Evolutionary conservation across 495 filamentous ascomycete genomes (phyloP).

Genomic region (Astrocystis sublimbata): DNA sequence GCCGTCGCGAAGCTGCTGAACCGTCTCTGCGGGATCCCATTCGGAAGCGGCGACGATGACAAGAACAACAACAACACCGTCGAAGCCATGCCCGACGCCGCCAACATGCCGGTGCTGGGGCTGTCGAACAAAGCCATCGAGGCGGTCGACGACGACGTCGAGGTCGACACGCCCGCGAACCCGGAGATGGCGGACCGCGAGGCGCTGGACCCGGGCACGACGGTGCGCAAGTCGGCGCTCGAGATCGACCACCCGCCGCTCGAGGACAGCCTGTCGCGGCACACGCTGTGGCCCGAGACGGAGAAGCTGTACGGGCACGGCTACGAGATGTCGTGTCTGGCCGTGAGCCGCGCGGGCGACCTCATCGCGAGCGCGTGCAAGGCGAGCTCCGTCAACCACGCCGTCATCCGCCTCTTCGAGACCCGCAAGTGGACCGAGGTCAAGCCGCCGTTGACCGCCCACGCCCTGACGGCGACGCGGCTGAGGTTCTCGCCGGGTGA

Average conservation of each 20-base stretch:
- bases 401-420: conserved; percentile 88
- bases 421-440: conserved; percentile 84
- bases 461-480: conserved; percentile 80
- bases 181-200: conserved; percentile 35
- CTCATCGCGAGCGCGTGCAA: conserved; percentile 91
- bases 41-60: conserved; percentile 16
- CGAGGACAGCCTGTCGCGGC: conserved; percentile 84
- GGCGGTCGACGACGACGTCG: conserved; percentile 52
- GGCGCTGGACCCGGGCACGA: conserved; percentile 43
- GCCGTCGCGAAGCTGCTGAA: conserved; percentile 74
- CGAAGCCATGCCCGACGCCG: conserved; percentile 72
- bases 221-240: conserved; percentile 45
- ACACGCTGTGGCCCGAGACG: conserved; percentile 92
- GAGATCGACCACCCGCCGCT: conserved; percentile 70
- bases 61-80: conserved; percentile 30
- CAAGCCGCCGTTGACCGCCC: conserved; percentile 74
- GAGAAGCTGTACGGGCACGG: conserved; percentile 99
- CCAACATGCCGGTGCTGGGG: conserved; percentile 90
- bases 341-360: conserved; percentile 69
- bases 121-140: conserved; percentile 93
- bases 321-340: conserved; percentile 93
- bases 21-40: conserved; percentile 69
- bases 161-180: conserved; percentile 35
- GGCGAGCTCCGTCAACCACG: conserved; percentile 89
- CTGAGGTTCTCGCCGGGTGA: conserved; percentile 79